These are phyloP conservation scores for Calocybe indica DNA, from an alignment of 768 basidiomycete genomes.

Conservation along the genomic window DNA sequence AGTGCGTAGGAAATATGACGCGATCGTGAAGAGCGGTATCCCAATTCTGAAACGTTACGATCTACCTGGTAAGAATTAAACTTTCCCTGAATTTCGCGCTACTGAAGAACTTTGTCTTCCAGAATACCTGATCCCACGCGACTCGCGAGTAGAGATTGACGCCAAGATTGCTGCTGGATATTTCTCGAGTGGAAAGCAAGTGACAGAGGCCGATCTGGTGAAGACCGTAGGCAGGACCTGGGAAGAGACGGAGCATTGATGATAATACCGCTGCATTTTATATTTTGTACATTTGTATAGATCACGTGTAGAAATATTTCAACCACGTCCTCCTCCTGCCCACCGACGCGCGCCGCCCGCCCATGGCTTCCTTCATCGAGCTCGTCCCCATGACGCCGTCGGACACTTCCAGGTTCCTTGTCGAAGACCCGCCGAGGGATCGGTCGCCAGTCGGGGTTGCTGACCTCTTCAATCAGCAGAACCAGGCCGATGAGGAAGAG, in stretches of 20 bases:
- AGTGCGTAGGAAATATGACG: constrained; percentile 77
- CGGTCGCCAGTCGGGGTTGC: too few relatives aligned
- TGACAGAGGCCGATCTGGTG: constrained; percentile 72
- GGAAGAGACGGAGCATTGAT: constrained; percentile 84
- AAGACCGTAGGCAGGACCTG: constrained; percentile 87
- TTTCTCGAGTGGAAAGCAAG: constrained; percentile 73
- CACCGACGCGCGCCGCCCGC: too few relatives aligned
- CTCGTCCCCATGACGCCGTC: too few relatives aligned
- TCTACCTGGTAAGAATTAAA: constrained; percentile 54
- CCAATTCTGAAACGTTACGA: constrained; percentile 79
- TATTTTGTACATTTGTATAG: too few relatives aligned
- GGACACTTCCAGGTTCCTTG: too few relatives aligned
- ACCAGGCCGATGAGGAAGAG: too few relatives aligned
- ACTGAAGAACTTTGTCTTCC: constrained; percentile 1
- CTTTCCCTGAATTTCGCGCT: constrained; percentile 1
- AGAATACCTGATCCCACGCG: constrained; percentile 86
- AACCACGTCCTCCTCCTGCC: too few relatives aligned
- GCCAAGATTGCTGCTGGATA: constrained; percentile 96
- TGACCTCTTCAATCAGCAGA: too few relatives aligned
- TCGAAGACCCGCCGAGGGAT: too few relatives aligned
- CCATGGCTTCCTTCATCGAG: too few relatives aligned
- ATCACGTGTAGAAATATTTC: too few relatives aligned
- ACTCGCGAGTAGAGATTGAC: constrained; percentile 91
- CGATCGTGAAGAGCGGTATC: constrained; percentile 87
- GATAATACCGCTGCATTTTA: neutral